Evolutionary conservation across 106 monocot genomes (phyloP), one percentile per base, ranked within the genome.

Genomic region (Platanthera guangdongensis): DNA sequence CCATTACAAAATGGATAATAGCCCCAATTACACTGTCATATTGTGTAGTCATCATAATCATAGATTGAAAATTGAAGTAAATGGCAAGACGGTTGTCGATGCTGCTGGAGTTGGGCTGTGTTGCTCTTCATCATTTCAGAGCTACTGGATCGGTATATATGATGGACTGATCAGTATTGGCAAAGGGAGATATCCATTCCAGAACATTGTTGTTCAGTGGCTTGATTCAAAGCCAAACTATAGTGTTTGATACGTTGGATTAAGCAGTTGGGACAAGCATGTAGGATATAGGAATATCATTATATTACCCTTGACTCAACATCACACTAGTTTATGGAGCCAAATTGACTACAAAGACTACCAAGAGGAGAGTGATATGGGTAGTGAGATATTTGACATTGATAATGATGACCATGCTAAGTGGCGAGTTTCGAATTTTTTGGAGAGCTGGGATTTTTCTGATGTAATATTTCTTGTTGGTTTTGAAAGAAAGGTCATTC

Each of bases 241-340:
- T 57, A 88, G 77, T 52, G 90, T 91, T 79, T 90, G 86, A 47
- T 96, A 96, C 79, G 83, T 96, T 57, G 96, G 96, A 14, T 84
- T 96, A 52, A 90, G 93, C 64, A 93, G 96, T 77, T 96, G 96
- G 96, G 90, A 96, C 81, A 96, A 91, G 46, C 96, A 96, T 80
- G 96, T 96, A 4, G 88, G 96, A 4, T 96, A 96, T 79, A 90
- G 89, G 74, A 96, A 96, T 75, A 84, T 96, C 48, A 89, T 45
- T 72, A 81, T 96, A 53, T 76, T 96, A 16, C 89, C 89, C 2
- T 60, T 91, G 47, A 76, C 68, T 71, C 86, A 87, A 18, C 75
- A 89, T 78, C 77, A 79, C 46, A 77, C 74, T 73, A 75, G 32
- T 50, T 78, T 86, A 8, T 80, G 80, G 83, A 81, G 72, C 50